Conservation (phyloP, 306 rosid genomes). For the Ziziphus jujuba region DNA sequence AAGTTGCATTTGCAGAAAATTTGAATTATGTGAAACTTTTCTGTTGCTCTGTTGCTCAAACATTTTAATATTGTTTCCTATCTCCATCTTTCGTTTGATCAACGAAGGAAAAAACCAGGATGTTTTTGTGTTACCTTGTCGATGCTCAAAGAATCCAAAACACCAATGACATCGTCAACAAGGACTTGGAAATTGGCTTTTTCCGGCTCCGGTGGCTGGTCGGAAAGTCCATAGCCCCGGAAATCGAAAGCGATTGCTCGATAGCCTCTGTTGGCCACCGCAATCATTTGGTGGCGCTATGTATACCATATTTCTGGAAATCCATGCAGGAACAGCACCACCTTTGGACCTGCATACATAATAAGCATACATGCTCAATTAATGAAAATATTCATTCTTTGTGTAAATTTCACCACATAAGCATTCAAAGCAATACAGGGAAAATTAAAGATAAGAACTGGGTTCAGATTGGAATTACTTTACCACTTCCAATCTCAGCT, state of each 20-base stretch:
- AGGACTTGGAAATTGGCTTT: constrained; percentile 45
- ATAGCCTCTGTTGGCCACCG: constrained; percentile 59
- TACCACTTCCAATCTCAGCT: constrained; percentile 60
- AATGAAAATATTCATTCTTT: no score
- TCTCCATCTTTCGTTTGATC: no score
- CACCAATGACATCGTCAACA: constrained; percentile 43
- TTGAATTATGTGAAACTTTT: no score
- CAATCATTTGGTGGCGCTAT: constrained; percentile 77
- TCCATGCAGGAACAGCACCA: constrained; percentile 73
- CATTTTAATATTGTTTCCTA: no score
- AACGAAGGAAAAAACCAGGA: not conserved
- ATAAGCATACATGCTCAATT: no score
- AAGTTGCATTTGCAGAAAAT: no score
- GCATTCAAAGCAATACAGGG: accelerated
- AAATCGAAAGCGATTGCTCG: constrained; percentile 67
- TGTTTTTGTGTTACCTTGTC: constrained; percentile 34
- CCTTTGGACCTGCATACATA: constrained; percentile 41
- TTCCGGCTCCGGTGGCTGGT: constrained; percentile 54
- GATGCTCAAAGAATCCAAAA: constrained; percentile 58
- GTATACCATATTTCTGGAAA: constrained; percentile 85
- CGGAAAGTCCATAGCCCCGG: constrained; percentile 80
- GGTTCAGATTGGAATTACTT: not conserved
- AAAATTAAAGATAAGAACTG: not conserved
- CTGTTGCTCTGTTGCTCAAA: no score
- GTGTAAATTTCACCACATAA: no score